Conservation (phyloP, 257 asterid genomes). For the Lycium barbarum region DNA sequence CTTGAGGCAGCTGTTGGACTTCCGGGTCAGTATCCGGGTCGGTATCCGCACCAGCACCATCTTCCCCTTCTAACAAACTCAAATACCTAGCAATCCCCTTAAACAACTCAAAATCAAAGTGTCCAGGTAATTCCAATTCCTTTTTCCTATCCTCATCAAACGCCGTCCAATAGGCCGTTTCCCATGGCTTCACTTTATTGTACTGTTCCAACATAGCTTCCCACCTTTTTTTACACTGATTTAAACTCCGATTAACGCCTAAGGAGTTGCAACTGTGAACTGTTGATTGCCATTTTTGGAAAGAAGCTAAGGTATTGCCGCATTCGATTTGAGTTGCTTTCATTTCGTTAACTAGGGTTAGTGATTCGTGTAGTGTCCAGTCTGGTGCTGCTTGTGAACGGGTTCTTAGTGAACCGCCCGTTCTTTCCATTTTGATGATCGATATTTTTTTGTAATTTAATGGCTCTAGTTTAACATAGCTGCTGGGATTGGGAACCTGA, state of each 20-base stretch:
- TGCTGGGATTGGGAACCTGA: not conserved
- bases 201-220: conserved; percentile 56
- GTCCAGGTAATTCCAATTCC: conserved; percentile 43
- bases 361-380: conserved; percentile 74
- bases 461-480: not conserved
- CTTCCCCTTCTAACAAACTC: conserved; percentile 37
- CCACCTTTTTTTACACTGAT: conserved; percentile 89
- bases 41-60: conserved; percentile 50
- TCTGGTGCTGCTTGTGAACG: conserved; percentile 88
- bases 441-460: not conserved
- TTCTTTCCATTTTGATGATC: conserved; percentile 45
- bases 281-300: conserved; percentile 96
- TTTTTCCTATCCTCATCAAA: conserved; percentile 38
- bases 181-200: conserved; percentile 47
- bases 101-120: conserved; percentile 55
- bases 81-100: conserved; percentile 58
- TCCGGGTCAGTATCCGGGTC: conserved; percentile 76
- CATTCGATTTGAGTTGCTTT: conserved; percentile 77
- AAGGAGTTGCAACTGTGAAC: conserved; percentile 80
- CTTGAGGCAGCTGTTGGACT: conserved; percentile 42
- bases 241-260: conserved; percentile 67
- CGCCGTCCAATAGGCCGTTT: conserved; percentile 37
- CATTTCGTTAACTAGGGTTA: conserved; percentile 73
- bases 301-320: conserved; percentile 73
- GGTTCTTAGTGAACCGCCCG: conserved; percentile 64